A percentile compares a stretch with the other conserved stretches of the same genome.
Conservation (phyloP, 1,139 yeast genomes). For the Saccharomyces hybrid region DNA sequence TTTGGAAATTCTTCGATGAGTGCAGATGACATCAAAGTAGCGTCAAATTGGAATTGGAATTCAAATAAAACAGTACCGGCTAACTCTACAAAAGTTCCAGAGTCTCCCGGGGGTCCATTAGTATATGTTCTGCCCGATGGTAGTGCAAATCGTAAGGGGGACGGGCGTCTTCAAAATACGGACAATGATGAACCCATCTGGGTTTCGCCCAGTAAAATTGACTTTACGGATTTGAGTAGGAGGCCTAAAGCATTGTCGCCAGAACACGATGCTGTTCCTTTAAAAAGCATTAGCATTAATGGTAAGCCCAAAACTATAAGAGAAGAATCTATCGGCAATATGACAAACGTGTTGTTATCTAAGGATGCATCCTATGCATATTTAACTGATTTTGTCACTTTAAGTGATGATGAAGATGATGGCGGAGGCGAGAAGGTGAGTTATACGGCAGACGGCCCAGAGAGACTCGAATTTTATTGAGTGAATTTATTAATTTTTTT, state of each 20-base stretch:
- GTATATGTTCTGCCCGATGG: conserved; percentile 8
- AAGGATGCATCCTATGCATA: conserved; percentile 27
- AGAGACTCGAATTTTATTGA: not conserved
- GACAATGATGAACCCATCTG: conserved; percentile 28
- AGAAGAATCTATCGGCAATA: conserved; percentile 1
- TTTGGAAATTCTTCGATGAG: conserved; percentile 17
- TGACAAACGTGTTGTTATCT: conserved; percentile 2
- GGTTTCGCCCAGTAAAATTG: conserved; percentile 31
- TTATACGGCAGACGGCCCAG: not conserved
- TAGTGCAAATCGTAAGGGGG: not conserved
- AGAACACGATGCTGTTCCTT: not conserved
- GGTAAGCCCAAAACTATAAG: not conserved
- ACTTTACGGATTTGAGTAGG: conserved; percentile 17
- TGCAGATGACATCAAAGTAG: not conserved
- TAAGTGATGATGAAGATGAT: not conserved
- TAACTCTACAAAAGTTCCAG: not conserved
- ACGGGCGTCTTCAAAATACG: not conserved
- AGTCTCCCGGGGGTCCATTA: conserved; percentile 8
- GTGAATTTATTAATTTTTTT: not conserved
- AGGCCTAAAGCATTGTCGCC: conserved; percentile 2
- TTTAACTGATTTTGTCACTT: conserved; percentile 19
- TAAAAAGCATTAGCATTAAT: not conserved
- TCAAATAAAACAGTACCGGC: not conserved
- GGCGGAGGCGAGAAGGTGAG: not conserved
- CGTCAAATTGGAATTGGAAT: not conserved